phyloP scores from a whole-genome alignment of 495 filamentous ascomycete genomes.

The Penicillium desertorum region DNA sequence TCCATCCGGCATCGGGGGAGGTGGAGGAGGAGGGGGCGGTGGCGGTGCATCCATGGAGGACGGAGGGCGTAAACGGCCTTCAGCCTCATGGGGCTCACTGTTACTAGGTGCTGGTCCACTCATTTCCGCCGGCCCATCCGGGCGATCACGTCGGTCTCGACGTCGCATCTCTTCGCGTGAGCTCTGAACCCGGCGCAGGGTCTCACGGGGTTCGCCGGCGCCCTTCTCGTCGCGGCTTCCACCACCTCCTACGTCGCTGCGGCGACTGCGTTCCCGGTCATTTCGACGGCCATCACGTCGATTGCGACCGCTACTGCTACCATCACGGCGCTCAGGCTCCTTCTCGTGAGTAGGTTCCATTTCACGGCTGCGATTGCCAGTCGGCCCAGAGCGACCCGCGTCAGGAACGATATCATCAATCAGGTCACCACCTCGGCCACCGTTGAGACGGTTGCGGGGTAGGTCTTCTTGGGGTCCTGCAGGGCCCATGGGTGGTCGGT shows the following conservation, averaged over 20 bases:
- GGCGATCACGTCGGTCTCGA: constrained; percentile 44
- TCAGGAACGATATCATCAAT: constrained; percentile 37
- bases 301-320: constrained; percentile 22
- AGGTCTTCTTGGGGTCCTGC: constrained; percentile 29
- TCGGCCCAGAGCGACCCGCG: constrained; percentile 26
- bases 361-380: constrained; percentile 31
- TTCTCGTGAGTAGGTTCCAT: constrained; percentile 21
- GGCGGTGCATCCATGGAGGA: constrained; percentile 40
- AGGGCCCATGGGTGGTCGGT: constrained; percentile 31
- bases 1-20: constrained; percentile 33
- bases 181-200: constrained; percentile 35
- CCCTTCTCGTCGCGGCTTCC: constrained; percentile 37
- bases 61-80: constrained; percentile 43
- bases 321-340: constrained; percentile 35
- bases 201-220: constrained; percentile 33
- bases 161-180: constrained; percentile 44
- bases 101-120: constrained; percentile 17
- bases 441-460: constrained; percentile 19
- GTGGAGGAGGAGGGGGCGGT: constrained; percentile 35
- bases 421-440: constrained; percentile 30
- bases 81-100: constrained; percentile 30
- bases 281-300: constrained; percentile 38
- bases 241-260: constrained; percentile 36
- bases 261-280: constrained; percentile 43
- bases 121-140: constrained; percentile 21